Conservation (phyloP, 495 filamentous ascomycete species). For the Thermochaetoides thermophila region DNA sequence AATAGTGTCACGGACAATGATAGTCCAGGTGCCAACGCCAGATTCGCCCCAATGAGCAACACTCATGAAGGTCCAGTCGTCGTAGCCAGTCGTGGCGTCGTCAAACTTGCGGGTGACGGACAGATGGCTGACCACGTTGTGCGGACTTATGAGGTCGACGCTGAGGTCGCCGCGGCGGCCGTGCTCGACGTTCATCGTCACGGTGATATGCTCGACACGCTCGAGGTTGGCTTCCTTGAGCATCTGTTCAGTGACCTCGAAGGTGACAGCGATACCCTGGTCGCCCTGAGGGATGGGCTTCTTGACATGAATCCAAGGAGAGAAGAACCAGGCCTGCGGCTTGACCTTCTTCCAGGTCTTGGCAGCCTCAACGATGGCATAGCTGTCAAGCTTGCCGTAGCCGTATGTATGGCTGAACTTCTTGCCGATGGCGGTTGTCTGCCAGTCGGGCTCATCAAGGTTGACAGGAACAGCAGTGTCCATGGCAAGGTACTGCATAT, state of each 20-base stretch:
- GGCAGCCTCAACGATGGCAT: conserved; percentile 69
- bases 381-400: conserved; percentile 87
- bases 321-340: conserved; percentile 91
- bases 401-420: conserved; percentile 89
- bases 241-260: conserved; percentile 62
- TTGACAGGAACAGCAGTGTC: conserved; percentile 72
- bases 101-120: conserved; percentile 58
- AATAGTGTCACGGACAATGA: conserved; percentile 74
- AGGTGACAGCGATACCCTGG: conserved; percentile 59
- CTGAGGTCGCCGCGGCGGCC: conserved; percentile 77
- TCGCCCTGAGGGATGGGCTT: conserved; percentile 77
- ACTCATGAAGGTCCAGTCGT: conserved; percentile 97
- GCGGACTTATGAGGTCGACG: conserved; percentile 79
- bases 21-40: conserved; percentile 75
- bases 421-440: conserved; percentile 60
- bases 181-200: conserved; percentile 93
- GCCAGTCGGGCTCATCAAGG: conserved; percentile 59
- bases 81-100: conserved; percentile 51
- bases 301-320: conserved; percentile 83
- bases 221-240: conserved; percentile 70
- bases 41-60: conserved; percentile 94
- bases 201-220: conserved; percentile 80
- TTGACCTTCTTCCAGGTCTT: conserved; percentile 80
- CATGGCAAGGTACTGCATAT: conserved; percentile 82
- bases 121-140: conserved; percentile 69